phyloP scores from a whole-genome alignment of 2,329 filamentous ascomycete genomes.

The Hansfordia pulvinata region DNA sequence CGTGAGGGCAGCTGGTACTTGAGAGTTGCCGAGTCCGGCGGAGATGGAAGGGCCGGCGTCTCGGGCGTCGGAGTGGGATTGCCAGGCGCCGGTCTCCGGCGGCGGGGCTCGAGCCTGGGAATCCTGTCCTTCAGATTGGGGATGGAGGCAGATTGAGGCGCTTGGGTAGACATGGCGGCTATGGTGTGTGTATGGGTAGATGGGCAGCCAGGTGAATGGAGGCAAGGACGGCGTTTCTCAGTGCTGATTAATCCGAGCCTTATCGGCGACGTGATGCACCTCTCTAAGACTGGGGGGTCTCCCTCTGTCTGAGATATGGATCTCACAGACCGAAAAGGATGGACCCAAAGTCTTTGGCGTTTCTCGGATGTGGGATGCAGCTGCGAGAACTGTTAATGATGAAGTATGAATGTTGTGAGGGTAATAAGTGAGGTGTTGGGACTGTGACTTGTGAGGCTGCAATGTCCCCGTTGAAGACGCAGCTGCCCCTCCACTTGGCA shows the following conservation, averaged over 20 bases:
- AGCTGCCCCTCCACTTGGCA: too few species aligned
- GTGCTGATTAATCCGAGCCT: neutral
- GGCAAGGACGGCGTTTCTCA: neutral
- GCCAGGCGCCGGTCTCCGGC: slow-evolving; percentile 32
- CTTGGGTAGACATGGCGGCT: slow-evolving; percentile 9
- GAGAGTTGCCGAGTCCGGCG: slow-evolving; percentile 46
- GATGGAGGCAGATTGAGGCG: slow-evolving; percentile 12
- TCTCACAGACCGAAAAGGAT: too few species aligned
- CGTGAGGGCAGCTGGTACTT: slow-evolving; percentile 55
- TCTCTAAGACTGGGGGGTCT: too few species aligned
- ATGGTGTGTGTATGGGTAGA: neutral
- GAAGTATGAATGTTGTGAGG: too few species aligned
- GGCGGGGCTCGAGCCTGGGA: slow-evolving; percentile 55
- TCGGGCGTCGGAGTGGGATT: slow-evolving; percentile 54
- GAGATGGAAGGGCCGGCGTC: slow-evolving; percentile 60
- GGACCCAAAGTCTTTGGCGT: too few species aligned
- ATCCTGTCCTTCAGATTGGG: slow-evolving; percentile 43
- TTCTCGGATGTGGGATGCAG: too few species aligned
- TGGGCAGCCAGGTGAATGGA: neutral
- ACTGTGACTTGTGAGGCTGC: too few species aligned
- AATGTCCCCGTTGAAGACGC: too few species aligned
- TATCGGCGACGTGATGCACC: too few species aligned
- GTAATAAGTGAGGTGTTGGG: too few species aligned
- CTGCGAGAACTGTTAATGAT: too few species aligned
- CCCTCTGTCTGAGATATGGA: too few species aligned